Evolutionary conservation across 306 rosid species (phyloP).

Genomic region (Carpinus viminea): DNA sequence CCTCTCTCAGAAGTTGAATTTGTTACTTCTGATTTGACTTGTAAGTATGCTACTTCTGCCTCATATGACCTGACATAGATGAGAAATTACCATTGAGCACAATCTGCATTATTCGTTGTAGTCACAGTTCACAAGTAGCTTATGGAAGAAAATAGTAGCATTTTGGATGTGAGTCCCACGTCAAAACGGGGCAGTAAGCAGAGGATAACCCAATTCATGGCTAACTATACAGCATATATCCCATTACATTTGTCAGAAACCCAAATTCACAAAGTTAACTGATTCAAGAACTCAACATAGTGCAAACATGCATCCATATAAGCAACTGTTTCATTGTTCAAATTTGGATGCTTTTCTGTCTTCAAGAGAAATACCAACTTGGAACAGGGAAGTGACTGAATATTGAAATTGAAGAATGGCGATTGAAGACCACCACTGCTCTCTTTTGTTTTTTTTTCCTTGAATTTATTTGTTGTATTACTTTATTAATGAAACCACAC

Average conservation of each 20-base stretch:
- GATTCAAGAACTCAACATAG: background rate
- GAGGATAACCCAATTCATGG: background rate
- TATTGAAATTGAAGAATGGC: background rate
- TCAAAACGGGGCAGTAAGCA: background rate
- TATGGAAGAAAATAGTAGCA: background rate
- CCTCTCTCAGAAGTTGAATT: slow-evolving; percentile 40
- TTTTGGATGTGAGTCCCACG: background rate
- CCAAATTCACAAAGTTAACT: background rate
- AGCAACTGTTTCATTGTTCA: background rate
- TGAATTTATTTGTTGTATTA: background rate
- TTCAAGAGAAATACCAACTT: background rate
- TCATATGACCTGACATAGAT: slow-evolving; percentile 68
- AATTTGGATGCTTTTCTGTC: background rate
- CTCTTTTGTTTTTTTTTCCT: background rate
- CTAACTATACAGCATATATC: background rate
- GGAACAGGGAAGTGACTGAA: background rate
- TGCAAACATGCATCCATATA: background rate
- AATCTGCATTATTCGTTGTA: background rate
- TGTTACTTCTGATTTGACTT: slow-evolving; percentile 62
- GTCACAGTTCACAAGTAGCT: background rate
- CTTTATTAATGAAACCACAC: slow-evolving; percentile 3
- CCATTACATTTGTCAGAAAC: background rate
- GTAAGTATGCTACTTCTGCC: slow-evolving; percentile 80
- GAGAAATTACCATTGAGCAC: background rate
- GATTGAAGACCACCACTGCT: background rate